These are phyloP conservation scores for Ceratobasidium sp. DNA, from an alignment of 1,284 basidiomycete species.

Conservation along the genomic window DNA sequence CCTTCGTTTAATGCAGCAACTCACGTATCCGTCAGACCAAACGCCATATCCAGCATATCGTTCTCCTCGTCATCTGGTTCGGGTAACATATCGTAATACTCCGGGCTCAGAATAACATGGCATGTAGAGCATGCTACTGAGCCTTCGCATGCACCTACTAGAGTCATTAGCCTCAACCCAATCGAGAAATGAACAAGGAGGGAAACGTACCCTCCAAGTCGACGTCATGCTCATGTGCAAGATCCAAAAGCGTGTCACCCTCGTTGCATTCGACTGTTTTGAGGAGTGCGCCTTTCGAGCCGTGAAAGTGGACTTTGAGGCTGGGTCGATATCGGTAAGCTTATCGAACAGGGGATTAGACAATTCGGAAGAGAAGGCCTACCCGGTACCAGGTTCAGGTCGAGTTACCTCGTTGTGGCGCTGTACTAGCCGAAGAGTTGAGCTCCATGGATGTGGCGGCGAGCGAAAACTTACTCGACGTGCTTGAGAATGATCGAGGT, in stretches of 20 bases:
- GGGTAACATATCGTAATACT: constrained; percentile 85
- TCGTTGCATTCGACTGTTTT: constrained; percentile 93
- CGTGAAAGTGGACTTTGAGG: constrained; percentile 89
- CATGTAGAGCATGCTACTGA: constrained; percentile 98
- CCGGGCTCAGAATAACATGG: constrained; percentile 88
- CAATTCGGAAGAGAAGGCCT: constrained; percentile 52
- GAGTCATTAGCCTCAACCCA: constrained; percentile 27
- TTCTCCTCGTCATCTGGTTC: constrained; percentile 98
- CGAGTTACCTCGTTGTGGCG: constrained; percentile 63
- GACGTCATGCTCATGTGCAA: constrained; percentile 96
- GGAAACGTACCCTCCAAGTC: constrained; percentile 87
- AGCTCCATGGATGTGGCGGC: constrained; percentile 12
- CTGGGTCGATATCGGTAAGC: constrained; percentile 58
- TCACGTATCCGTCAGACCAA: constrained; percentile 94
- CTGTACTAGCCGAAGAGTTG: constrained; percentile 46
- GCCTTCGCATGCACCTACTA: constrained; percentile 91
- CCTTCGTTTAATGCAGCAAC: too few species aligned
- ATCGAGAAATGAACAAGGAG: background rate
- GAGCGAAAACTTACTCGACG: constrained; percentile 21
- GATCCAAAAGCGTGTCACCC: constrained; percentile 89
- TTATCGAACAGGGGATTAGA: background rate
- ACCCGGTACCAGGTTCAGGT: constrained; percentile 74
- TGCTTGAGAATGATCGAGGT: constrained; percentile 5
- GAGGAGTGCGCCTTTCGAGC: constrained; percentile 83
- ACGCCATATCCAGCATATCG: constrained; percentile 98